Conservation (phyloP, 257 asterid genomes). For the Phtheirospermum japonicum region DNA sequence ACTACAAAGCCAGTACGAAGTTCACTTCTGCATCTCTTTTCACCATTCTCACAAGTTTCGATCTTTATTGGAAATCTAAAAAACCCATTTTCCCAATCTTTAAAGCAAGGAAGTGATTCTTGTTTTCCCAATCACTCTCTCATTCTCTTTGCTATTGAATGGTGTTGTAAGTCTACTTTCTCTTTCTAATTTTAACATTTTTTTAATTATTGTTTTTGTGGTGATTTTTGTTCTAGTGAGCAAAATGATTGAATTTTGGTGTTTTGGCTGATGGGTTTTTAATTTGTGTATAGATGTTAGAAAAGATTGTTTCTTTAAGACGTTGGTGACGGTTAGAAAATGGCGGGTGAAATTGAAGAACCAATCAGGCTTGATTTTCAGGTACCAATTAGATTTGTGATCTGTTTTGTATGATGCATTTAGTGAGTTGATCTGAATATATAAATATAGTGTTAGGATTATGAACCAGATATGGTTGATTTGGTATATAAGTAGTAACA, state of each 20-base stretch:
- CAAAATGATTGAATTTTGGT: constrained; percentile 1
- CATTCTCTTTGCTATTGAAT: background rate
- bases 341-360: constrained; percentile 77
- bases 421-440: constrained; percentile 12
- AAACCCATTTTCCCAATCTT: constrained; percentile 36
- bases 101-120: constrained; percentile 50
- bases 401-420: constrained; percentile 20
- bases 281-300: constrained; percentile 33
- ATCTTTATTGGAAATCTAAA: constrained; percentile 27
- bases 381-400: constrained; percentile 41
- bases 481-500: background rate
- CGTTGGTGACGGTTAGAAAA: constrained; percentile 34
- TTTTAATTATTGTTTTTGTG: no score
- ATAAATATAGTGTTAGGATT: constrained; percentile 9
- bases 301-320: constrained; percentile 24
- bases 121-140: background rate
- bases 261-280: constrained; percentile 34
- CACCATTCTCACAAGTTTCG: constrained; percentile 32
- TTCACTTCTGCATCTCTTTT: constrained; percentile 28
- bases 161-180: constrained; percentile 25
- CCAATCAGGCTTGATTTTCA: constrained; percentile 55
- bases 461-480: constrained; percentile 4
- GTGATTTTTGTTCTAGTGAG: background rate
- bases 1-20: constrained; percentile 23
- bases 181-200: background rate